Conservation (phyloP, 1,284 basidiomycete genomes). For the Neotropicomus parvogracilis region DNA sequence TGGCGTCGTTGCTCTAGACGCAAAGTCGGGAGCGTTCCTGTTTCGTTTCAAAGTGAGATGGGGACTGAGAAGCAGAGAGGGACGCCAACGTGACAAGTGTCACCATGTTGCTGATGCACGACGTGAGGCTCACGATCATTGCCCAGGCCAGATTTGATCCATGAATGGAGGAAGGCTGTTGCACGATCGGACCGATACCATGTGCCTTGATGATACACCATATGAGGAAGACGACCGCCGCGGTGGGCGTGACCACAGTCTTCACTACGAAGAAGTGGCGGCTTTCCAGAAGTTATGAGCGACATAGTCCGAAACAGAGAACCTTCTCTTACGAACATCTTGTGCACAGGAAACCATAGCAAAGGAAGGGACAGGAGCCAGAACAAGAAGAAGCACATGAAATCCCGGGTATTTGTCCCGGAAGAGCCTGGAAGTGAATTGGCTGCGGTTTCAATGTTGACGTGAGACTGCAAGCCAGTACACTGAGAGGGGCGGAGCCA, state of each 20-base stretch:
- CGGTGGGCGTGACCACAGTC: slow-evolving; percentile 67
- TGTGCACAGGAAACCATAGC: slow-evolving; percentile 79
- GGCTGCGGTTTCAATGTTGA: slow-evolving; percentile 17
- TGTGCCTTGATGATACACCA: slow-evolving; percentile 80
- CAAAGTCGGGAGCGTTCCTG: slow-evolving; percentile 77
- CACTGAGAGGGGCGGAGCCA: slow-evolving; percentile 10
- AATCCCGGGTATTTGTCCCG: slow-evolving; percentile 67
- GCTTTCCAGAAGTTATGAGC: slow-evolving; percentile 36
- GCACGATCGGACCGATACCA: slow-evolving; percentile 78
- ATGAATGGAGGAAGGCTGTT: slow-evolving; percentile 60
- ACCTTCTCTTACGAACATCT: slow-evolving; percentile 50
- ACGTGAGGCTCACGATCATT: slow-evolving; percentile 76
- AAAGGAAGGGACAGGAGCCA: slow-evolving; percentile 78
- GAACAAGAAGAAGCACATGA: slow-evolving; percentile 84
- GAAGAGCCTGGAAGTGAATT: slow-evolving; percentile 58
- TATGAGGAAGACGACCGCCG: slow-evolving; percentile 75
- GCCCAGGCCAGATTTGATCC: slow-evolving; percentile 75
- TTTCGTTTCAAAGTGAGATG: slow-evolving; percentile 18
- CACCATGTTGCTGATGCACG: slow-evolving; percentile 77
- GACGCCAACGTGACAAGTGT: slow-evolving; percentile 61
- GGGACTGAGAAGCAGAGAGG: slow-evolving; percentile 7
- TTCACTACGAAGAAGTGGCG: slow-evolving; percentile 82
- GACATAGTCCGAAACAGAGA: slow-evolving; percentile 10
- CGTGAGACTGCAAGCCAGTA: slow-evolving; percentile 4
- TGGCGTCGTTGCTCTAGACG: slow-evolving; percentile 67